A percentile compares a stretch with the other conserved stretches of the same genome.
Conservation (phyloP, 352 stramenopile species). For the Globisporangium cystogenes region DNA sequence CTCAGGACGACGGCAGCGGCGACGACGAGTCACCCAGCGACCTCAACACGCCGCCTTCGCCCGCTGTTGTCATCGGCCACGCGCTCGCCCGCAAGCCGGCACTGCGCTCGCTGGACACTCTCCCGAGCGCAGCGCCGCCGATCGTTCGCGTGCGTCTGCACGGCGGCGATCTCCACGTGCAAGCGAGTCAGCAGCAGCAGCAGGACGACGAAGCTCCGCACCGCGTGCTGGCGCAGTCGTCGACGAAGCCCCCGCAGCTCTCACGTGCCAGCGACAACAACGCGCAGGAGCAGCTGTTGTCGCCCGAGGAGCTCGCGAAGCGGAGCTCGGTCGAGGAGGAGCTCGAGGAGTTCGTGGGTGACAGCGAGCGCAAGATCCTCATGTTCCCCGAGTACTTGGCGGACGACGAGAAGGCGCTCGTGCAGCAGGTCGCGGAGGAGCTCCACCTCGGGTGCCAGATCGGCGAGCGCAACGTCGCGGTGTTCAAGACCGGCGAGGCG, state of each 20-base stretch:
- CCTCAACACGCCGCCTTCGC: background rate
- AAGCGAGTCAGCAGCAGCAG: background rate
- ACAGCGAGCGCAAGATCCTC: conserved; percentile 39
- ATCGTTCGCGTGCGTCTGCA: conserved; percentile 8
- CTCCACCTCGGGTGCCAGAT: conserved; percentile 55
- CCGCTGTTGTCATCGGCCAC: background rate
- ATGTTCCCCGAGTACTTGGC: conserved; percentile 70
- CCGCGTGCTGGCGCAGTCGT: background rate
- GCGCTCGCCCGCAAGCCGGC: background rate
- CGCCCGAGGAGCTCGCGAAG: conserved; percentile 10
- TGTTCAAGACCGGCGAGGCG: conserved; percentile 43
- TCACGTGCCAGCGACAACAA: background rate
- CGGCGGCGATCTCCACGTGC: conserved; percentile 8
- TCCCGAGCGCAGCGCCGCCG: background rate
- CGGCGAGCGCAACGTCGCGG: conserved; percentile 49
- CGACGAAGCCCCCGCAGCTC: background rate
- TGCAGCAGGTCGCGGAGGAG: conserved; percentile 42
- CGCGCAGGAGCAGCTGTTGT: background rate
- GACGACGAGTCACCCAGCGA: background rate
- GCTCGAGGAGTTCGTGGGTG: conserved; percentile 46
- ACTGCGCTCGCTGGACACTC: conserved; percentile 2
- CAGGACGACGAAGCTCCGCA: background rate
- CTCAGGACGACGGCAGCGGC: conserved; percentile 3
- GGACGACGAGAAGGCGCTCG: conserved; percentile 42
- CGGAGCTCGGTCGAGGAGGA: conserved; percentile 48